A percentile compares a stretch with the other conserved stretches of the same genome.
phyloP scores from a whole-genome alignment of 2,329 filamentous ascomycete genomes.

The Cercospora canescens region DNA sequence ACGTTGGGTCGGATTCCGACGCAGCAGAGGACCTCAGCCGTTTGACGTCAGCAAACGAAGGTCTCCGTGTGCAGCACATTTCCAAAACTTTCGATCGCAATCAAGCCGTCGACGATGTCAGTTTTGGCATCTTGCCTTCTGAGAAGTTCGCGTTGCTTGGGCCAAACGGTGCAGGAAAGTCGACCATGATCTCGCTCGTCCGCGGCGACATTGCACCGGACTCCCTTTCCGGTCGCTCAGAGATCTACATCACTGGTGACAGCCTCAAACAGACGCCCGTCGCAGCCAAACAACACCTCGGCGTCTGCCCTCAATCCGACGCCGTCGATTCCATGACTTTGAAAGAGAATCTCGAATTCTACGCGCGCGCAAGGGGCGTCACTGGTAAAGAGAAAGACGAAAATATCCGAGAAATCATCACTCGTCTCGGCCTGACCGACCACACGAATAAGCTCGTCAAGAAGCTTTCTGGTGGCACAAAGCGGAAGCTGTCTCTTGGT shows the following conservation, averaged over 20 bases:
- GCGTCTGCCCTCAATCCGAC: conserved; percentile 74
- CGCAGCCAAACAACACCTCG: conserved; percentile 70
- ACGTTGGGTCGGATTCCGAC: conserved; percentile 34
- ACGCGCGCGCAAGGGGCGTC: conserved; percentile 77
- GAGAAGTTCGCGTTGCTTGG: conserved; percentile 86
- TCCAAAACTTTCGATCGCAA: conserved; percentile 74
- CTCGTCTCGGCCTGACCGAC: conserved; percentile 70
- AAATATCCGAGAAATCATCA: conserved; percentile 72
- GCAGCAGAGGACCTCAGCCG: conserved; percentile 19
- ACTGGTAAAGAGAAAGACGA: conserved; percentile 59
- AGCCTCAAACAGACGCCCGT: conserved; percentile 71
- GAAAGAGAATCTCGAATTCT: conserved; percentile 78
- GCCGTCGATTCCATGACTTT: conserved; percentile 84
- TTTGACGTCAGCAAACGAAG: conserved; percentile 57
- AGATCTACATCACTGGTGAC: conserved; percentile 74
- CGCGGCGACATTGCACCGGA: conserved; percentile 66
- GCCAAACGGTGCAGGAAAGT: conserved; percentile 87
- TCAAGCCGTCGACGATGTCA: conserved; percentile 78
- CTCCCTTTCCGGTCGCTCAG: conserved; percentile 62
- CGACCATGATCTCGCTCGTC: conserved; percentile 81
- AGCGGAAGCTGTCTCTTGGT: conserved; percentile 79
- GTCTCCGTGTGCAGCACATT: conserved; percentile 72
- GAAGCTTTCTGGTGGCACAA: conserved; percentile 82
- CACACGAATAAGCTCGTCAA: conserved; percentile 73
- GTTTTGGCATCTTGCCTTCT: conserved; percentile 73